These are phyloP conservation scores for Neurospora sp. DNA, from an alignment of 495 filamentous ascomycete genomes.

Conservation along the genomic window DNA sequence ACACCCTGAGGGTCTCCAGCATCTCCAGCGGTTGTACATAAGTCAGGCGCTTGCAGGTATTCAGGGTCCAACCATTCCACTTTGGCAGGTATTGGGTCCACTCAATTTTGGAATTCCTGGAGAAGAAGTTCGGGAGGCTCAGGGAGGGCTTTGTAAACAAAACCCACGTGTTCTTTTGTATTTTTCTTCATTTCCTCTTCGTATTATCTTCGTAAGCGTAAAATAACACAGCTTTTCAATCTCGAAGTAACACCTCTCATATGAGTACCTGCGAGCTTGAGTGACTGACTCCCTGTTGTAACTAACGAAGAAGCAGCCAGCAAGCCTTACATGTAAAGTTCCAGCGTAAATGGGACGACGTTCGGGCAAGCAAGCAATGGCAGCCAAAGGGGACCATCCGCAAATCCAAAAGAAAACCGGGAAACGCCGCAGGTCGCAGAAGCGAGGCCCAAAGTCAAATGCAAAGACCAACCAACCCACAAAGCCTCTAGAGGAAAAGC, in stretches of 20 bases:
- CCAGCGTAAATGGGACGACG: not conserved
- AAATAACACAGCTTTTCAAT: not conserved
- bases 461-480: no score
- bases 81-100: not conserved
- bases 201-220: not conserved
- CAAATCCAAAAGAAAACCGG: not conserved
- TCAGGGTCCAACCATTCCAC: not conserved
- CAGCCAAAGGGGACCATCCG: not conserved
- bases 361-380: not conserved
- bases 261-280: not conserved
- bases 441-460: not conserved
- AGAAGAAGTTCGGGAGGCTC: not conserved
- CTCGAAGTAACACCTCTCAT: not conserved
- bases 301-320: not conserved
- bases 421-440: not conserved
- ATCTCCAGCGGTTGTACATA: not conserved
- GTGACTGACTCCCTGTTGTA: not conserved
- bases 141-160: not conserved
- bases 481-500: no score
- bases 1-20: no score
- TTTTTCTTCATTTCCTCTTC: no score
- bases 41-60: not conserved
- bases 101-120: not conserved
- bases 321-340: not conserved
- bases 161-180: not conserved